Conservation (phyloP, 139 green algal species). For the Spirogloea muscicola region DNA sequence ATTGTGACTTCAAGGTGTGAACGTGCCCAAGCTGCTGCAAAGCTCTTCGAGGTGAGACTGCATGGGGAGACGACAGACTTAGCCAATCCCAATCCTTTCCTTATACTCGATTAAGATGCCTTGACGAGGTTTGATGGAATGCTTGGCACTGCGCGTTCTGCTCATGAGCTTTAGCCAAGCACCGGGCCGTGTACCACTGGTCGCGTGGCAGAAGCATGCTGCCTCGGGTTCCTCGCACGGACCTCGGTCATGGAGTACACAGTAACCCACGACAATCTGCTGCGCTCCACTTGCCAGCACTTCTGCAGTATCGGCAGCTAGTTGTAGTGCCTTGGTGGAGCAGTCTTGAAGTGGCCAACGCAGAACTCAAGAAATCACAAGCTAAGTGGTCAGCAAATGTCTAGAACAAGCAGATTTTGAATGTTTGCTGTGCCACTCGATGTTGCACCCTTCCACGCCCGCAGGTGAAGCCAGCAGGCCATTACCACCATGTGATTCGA, state of each 20-base stretch:
- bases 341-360: too few relatives aligned
- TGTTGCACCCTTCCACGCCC: too few relatives aligned
- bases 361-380: too few relatives aligned
- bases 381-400: too few relatives aligned
- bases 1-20: slow-evolving; percentile 29
- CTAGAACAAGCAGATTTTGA: too few relatives aligned
- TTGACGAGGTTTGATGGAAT: slow-evolving; percentile 23
- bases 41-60: background rate
- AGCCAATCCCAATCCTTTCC: background rate
- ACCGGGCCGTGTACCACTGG: slow-evolving; percentile 3
- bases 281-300: slow-evolving; percentile 6
- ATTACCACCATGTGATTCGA: slow-evolving; percentile 89
- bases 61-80: background rate
- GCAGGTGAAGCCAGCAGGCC: slow-evolving; percentile 84
- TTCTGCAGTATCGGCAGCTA: slow-evolving; percentile 7
- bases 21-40: background rate
- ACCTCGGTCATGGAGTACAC: slow-evolving; percentile 25
- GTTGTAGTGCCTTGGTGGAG: slow-evolving; percentile 3
- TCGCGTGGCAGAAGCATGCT: slow-evolving; percentile 6
- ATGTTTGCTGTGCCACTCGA: too few relatives aligned
- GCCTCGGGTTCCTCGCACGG: slow-evolving; percentile 7
- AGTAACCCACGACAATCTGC: slow-evolving; percentile 4
- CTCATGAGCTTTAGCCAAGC: slow-evolving; percentile 25
- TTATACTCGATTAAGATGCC: background rate
- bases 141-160: background rate